A percentile compares a stretch with the other conserved stretches of the same genome.
Evolutionary conservation across 768 basidiomycete genomes (phyloP).

Genomic region (Trametes cinnabarina): DNA sequence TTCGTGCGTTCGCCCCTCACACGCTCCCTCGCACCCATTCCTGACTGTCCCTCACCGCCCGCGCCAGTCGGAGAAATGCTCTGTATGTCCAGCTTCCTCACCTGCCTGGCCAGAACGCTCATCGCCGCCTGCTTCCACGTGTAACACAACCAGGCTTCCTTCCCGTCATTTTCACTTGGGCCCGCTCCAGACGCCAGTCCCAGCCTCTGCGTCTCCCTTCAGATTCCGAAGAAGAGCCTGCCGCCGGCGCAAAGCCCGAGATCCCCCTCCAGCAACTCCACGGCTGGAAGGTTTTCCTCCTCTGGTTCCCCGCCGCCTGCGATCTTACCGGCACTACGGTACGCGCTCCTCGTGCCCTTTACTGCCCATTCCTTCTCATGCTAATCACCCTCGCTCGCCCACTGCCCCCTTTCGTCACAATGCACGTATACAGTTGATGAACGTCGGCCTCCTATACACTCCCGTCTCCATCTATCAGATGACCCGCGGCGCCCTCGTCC

Average conservation of each 20-base stretch:
- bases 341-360: slow-evolving; percentile 30
- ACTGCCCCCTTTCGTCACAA: slow-evolving; percentile 14
- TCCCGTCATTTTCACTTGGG: slow-evolving; percentile 73
- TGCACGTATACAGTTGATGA: slow-evolving; percentile 65
- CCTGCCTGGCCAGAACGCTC: slow-evolving; percentile 12
- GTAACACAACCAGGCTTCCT: slow-evolving; percentile 63
- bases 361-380: slow-evolving; percentile 10
- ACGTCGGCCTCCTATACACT: slow-evolving; percentile 90
- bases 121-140: slow-evolving; percentile 11
- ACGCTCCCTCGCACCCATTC: slow-evolving; percentile 3
- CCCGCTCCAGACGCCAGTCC: slow-evolving; percentile 44
- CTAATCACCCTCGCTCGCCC: not conserved
- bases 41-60: slow-evolving; percentile 35
- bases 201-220: slow-evolving; percentile 54
- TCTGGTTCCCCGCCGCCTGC: slow-evolving; percentile 87
- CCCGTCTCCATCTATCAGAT: slow-evolving; percentile 98
- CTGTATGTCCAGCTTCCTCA: slow-evolving; percentile 51
- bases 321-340: slow-evolving; percentile 92
- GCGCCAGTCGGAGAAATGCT: slow-evolving; percentile 87
- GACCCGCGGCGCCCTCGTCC: slow-evolving; percentile 88
- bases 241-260: slow-evolving; percentile 21
- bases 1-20: slow-evolving; percentile 51
- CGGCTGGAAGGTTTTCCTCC: slow-evolving; percentile 69
- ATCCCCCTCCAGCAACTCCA: slow-evolving; percentile 41
- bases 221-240: slow-evolving; percentile 42